Evolutionary conservation across 2,329 filamentous ascomycete species (phyloP).

Genomic region (Trichophyton rubrum): DNA sequence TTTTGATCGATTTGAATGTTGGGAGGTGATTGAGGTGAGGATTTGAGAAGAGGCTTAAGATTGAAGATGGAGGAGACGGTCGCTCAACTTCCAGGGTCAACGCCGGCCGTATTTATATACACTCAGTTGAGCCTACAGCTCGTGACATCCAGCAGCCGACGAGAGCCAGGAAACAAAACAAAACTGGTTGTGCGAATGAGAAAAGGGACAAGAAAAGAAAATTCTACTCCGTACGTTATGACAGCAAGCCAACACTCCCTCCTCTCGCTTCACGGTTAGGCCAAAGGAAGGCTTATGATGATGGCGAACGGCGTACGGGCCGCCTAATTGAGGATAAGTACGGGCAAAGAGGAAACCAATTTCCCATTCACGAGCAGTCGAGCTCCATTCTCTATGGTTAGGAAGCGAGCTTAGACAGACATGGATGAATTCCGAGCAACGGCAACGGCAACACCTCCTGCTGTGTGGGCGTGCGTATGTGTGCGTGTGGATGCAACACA

Average conservation of each 20-base stretch:
- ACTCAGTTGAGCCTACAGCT: neutral
- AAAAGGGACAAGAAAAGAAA: neutral
- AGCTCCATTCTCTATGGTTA: neutral
- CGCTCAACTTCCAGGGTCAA: neutral
- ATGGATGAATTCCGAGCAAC: neutral
- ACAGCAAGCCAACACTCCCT: neutral
- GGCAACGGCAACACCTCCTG: neutral
- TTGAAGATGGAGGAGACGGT: neutral
- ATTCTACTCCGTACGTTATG: neutral
- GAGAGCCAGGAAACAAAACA: neutral
- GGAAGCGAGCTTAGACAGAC: too few species aligned
- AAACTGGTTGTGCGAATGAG: neutral
- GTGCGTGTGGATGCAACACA: neutral
- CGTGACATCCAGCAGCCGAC: neutral
- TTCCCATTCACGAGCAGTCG: neutral
- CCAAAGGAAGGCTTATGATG: neutral
- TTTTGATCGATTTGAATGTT: neutral
- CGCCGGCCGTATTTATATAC: conserved; percentile 7
- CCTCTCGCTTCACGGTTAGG: neutral
- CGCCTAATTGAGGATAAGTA: neutral
- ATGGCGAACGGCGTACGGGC: too few species aligned
- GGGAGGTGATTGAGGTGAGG: too few species aligned
- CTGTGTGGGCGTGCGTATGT: neutral
- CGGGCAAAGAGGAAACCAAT: neutral
- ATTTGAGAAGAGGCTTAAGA: neutral